Evolutionary conservation across 495 filamentous ascomycete genomes (phyloP), one percentile per base, ranked within the genome.

Genomic region (Friedmanniomyces simplex): DNA sequence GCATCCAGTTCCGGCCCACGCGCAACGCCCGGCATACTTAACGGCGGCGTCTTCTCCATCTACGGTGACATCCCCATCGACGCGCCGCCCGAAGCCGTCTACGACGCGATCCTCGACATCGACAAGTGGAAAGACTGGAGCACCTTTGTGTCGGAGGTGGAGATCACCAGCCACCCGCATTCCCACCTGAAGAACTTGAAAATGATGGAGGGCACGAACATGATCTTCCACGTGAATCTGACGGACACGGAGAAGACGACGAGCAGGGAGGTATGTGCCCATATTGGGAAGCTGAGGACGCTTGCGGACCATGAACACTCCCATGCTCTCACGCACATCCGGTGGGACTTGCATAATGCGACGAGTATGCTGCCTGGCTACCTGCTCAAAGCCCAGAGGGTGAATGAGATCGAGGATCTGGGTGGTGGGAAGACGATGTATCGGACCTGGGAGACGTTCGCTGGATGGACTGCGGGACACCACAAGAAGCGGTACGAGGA

Each of bases 331-430:
- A 55, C 59, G 34, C 36, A 55, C 10, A 46, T 66, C 2, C 43
- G 56, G 5, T 66, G 63, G 63, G 20, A 41, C 0, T 28, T 58
- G 30, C 59, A 63, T 37, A 60, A 59, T 39, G 61, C 59, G n/a
- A 45, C 46, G 28, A 10, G 41, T 20, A 41, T 47, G 18, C 14
- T 28, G n/a, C 63, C 63, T 2, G 47, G 34, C 0, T 60, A 54
- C 16, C 1, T 63, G 52, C 3, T 66, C 10, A 50, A 48, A 48
- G 47, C 48, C 10, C 37, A 63, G 52, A 41, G 54, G 2, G 25
- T 55, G 4, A 52, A 61, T 42, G 63, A 66, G 51, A 57, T 66
- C 36, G 57, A 61, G 57, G 60, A 63, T 52, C 18, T 30, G 26
- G 61, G 48, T 12, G 58, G 55, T 42, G 62, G 57, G 42, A 53